Conservation (phyloP, 2,329 filamentous ascomycete genomes). For the Alternaria dauci region DNA sequence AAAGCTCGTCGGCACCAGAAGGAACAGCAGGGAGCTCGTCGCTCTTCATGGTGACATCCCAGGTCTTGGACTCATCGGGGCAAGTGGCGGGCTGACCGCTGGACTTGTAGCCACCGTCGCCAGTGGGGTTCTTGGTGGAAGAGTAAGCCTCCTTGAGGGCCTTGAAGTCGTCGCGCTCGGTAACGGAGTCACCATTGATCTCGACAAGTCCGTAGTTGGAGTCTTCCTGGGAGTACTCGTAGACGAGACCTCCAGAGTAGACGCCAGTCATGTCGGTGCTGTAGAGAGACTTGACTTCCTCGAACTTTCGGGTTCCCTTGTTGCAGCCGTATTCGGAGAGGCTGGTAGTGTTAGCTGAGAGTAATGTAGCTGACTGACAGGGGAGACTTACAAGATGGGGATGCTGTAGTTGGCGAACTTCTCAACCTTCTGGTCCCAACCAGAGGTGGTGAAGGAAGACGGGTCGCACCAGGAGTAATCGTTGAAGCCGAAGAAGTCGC, state of each 20-base stretch:
- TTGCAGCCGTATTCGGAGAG: constrained; percentile 95
- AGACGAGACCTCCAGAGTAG: constrained; percentile 95
- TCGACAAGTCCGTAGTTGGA: constrained; percentile 78
- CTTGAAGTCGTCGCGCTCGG: constrained; percentile 69
- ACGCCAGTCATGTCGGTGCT: constrained; percentile 81
- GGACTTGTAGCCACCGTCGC: constrained; percentile 67
- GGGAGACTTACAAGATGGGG: constrained; percentile 72
- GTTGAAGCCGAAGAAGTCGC: constrained; percentile 90
- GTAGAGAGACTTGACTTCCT: constrained; percentile 83
- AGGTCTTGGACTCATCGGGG: constrained; percentile 62
- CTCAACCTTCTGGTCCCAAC: constrained; percentile 88
- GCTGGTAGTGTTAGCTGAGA: constrained; percentile 48
- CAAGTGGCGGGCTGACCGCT: constrained; percentile 62
- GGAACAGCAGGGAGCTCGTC: constrained; percentile 67
- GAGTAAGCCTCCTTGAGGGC: constrained; percentile 62
- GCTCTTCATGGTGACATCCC: constrained; percentile 60
- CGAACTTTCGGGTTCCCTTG: constrained; percentile 81
- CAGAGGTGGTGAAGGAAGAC: constrained; percentile 72
- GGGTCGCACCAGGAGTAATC: constrained; percentile 88
- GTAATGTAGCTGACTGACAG: background rate
- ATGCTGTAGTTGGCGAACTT: constrained; percentile 87
- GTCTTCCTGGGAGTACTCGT: constrained; percentile 82
- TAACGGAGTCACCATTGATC: constrained; percentile 64
- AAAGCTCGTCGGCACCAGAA: constrained; percentile 62
- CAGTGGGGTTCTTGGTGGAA: constrained; percentile 60